Base-by-base conservation (phyloP, 257 asterid species). In the Dorcoceras hygrometricum region DNA sequence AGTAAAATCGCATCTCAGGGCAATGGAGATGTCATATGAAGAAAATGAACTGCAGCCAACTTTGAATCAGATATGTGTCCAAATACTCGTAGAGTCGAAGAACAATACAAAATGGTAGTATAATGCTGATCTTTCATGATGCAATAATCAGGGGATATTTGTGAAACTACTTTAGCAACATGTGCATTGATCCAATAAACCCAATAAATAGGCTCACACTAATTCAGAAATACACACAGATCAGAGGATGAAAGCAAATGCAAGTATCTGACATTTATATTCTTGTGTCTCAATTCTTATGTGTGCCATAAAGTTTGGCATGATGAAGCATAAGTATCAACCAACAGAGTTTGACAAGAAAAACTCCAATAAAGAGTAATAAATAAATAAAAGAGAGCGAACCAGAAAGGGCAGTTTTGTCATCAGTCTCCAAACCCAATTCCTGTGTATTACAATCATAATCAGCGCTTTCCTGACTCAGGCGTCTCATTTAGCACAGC, bases 371-470 rank as follows among this genome's bases (percentile, higher is more conserved):
- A 28, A 54, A 20, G 48, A 8, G 16, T 60, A 24, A 71, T 60
- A n/a, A n/a, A n/a, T 57, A 34, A 57, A 22, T 23, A 62, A 65
- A 66, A 78, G 66, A 73, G 72, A 77, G 70, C 84, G 2, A 59
- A 94, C 96, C 90, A 69, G 97, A 85, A 57, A 94, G 95, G 70
- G 98, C 97, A 53, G 99, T 90, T 80, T 94, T 94, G 87, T 94
- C 98, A 80, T 94, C 99, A 36, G 99, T 80, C 83, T 94, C 99
- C 81, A 94, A 67, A 70, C 99, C 99, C 70, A 94, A 78, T 77
- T 94, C 99, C 98, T 94, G 87, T 75, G 74, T 19, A 73, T 36
- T 53, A 76, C 72, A 63, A 67, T 16, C 27, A 19, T 48, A 55
- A 55, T 76, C 67, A 77, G 65, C n/a, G 58, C 71, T 65, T 22